phyloP scores from a whole-genome alignment of 73 alveolate genomes.

The Urostyla sp. region DNA sequence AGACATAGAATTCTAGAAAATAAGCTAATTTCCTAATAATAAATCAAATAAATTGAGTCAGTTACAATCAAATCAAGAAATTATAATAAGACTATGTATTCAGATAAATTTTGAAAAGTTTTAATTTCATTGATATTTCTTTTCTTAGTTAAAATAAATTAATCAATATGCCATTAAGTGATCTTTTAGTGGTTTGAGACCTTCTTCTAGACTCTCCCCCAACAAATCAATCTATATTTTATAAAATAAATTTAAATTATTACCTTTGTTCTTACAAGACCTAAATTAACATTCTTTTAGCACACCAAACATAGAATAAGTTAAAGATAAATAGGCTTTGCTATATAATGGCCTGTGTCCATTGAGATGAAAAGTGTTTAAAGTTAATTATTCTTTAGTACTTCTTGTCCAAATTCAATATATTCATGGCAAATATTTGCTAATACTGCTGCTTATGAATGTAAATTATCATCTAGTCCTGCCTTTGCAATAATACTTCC shows the following conservation, averaged over 20 bases:
- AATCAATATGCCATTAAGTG: conserved; percentile 25
- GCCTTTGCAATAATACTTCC: conserved; percentile 49
- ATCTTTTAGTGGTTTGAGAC: conserved; percentile 17
- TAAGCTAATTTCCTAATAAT: too few relatives aligned
- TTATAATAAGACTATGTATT: too few relatives aligned
- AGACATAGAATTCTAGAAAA: too few relatives aligned
- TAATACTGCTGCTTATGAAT: conserved; percentile 48
- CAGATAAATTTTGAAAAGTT: too few relatives aligned
- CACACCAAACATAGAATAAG: conserved; percentile 34
- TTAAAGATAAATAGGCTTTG: conserved; percentile 41
- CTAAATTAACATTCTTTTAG: conserved; percentile 26
- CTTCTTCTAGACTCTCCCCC: conserved; percentile 45
- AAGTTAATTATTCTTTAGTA: conserved; percentile 30
- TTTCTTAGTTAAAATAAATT: too few relatives aligned
- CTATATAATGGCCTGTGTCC: conserved; percentile 24
- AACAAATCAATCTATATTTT: conserved; percentile 10
- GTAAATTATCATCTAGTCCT: conserved; percentile 35
- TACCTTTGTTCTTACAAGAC: conserved; percentile 20
- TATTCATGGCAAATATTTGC: conserved; percentile 54
- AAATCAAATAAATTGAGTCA: too few relatives aligned
- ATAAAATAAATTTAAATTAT: neutral
- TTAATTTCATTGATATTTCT: too few relatives aligned
- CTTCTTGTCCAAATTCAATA: conserved; percentile 46
- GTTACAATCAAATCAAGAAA: too few relatives aligned
- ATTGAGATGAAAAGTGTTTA: conserved; percentile 36